Conservation (phyloP, 208 protist species). For the Trypanosoma brucei region DNA sequence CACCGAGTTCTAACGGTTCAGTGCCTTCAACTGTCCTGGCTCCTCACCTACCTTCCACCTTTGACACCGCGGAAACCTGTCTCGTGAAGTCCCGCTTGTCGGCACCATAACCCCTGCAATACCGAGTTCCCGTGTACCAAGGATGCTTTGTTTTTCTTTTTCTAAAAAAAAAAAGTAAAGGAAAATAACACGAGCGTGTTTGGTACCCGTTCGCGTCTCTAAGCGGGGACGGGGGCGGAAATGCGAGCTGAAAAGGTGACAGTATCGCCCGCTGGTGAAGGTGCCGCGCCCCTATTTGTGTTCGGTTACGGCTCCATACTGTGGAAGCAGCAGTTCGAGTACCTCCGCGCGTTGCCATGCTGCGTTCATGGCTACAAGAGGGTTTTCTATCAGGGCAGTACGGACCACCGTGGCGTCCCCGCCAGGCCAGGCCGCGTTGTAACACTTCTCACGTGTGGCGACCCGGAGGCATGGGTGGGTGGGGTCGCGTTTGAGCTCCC, state of each 20-base stretch:
- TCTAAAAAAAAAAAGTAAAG: neutral
- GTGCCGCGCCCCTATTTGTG: conserved; percentile 40
- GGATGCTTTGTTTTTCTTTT: neutral
- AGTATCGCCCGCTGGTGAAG: neutral
- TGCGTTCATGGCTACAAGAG: conserved; percentile 71
- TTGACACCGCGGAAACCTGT: no score
- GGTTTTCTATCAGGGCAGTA: conserved; percentile 77
- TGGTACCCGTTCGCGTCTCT: no score
- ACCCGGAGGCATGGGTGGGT: conserved; percentile 41
- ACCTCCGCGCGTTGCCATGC: conserved; percentile 42
- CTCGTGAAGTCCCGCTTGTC: no score
- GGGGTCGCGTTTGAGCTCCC: conserved; percentile 76
- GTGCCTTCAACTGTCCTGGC: no score
- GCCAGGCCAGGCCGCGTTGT: conserved; percentile 69
- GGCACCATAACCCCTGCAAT: no score
- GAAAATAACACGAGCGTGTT: no score
- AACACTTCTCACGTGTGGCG: conserved; percentile 49
- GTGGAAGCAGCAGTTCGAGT: conserved; percentile 87
- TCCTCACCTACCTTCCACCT: no score
- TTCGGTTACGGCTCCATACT: conserved; percentile 85
- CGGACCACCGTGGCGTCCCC: conserved; percentile 66
- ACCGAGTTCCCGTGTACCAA: no score
- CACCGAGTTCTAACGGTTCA: no score
- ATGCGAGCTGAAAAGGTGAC: neutral
- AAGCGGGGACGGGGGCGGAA: neutral